Evolutionary conservation across 2,329 filamentous ascomycete genomes (phyloP), one percentile per base, ranked within the genome.

Genomic region (Cladophialophora exuberans): DNA sequence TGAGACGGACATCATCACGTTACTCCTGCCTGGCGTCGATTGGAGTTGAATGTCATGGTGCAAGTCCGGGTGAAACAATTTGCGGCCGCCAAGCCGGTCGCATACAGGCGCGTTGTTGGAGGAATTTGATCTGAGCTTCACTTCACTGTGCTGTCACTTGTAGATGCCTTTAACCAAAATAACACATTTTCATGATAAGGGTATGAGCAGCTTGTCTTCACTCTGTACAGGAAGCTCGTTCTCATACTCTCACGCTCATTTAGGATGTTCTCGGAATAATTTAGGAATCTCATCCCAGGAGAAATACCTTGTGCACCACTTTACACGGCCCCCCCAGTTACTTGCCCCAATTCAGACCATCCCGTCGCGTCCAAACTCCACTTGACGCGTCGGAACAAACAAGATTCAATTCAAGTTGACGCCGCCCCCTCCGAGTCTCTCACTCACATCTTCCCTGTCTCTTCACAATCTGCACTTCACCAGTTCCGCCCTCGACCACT

Each of bases 401-500:
- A 33, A n/a, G n/a, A n/a, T n/a, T n/a, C 42, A 28, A 25, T 33
- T 49, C 46, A 30, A 41, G 22, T 50, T 50, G 35, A 50, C 47
- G 35, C 47, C 33, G 28, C 35, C 23, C 18, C 15, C n/a, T 17
- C 30, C 46, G 41, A 41, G 26, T 42, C 35, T 41, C 31, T 18
- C 33, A 11, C 31, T 26, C 39, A 48, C 28, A 25, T 42, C 41
- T 31, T 47, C 51, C 45, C 46, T 49, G 46, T 49, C 33, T 39
- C 25, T 42, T 35, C 22, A 56, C 52, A 54, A 31, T 47, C 44
- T 56, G 44, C 50, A 50, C 57, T 47, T 60, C 57, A 52, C 49
- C 46, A 30, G 15, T 39, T 39, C 47, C 28, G 39, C 44, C 45
- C 50, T 30, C 48, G 42, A 31, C 54, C 59, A 11, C 26, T 25